Evolutionary conservation across 83 land plant species (phyloP).

Genomic region (Picea abies): DNA sequence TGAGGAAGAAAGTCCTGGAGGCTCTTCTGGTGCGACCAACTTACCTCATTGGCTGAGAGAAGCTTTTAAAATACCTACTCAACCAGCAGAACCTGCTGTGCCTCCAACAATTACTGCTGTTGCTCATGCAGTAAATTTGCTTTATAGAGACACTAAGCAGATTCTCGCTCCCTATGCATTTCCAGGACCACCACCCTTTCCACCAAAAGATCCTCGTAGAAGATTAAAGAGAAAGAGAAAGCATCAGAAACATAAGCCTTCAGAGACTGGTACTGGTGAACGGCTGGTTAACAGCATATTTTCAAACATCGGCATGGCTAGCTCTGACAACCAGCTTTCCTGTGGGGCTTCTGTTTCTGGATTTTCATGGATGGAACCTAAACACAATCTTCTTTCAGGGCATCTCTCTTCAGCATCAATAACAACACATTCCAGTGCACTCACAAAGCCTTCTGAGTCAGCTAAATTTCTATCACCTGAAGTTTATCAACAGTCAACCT

Average conservation of each 20-base stretch:
- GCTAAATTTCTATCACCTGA: slow-evolving; percentile 15
- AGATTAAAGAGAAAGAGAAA: slow-evolving; percentile 54
- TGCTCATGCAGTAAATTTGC: slow-evolving; percentile 76
- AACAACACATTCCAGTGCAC: not conserved
- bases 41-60: slow-evolving; percentile 95
- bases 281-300: slow-evolving; percentile 11
- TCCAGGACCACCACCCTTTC: slow-evolving; percentile 73
- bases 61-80: slow-evolving; percentile 60
- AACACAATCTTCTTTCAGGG: not conserved
- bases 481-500: slow-evolving; percentile 1
- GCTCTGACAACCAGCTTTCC: slow-evolving; percentile 20
- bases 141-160: slow-evolving; percentile 74
- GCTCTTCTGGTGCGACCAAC: slow-evolving; percentile 39
- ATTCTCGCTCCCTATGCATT: slow-evolving; percentile 70
- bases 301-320: slow-evolving; percentile 20
- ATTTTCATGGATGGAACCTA: slow-evolving; percentile 12
- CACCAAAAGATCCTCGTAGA: slow-evolving; percentile 68
- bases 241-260: slow-evolving; percentile 19
- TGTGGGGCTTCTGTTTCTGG: slow-evolving; percentile 10
- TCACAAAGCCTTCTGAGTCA: slow-evolving; percentile 4
- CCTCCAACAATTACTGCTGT: slow-evolving; percentile 90
- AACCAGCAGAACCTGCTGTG: slow-evolving; percentile 50
- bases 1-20: slow-evolving; percentile 24
- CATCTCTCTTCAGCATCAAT: not conserved
- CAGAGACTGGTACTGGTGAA: not conserved